Percentiles rank a stretch among this genome's conserved stretches.
These are phyloP conservation scores for Candida verbasci DNA, from an alignment of 805 yeast species.

Conservation along the genomic window DNA sequence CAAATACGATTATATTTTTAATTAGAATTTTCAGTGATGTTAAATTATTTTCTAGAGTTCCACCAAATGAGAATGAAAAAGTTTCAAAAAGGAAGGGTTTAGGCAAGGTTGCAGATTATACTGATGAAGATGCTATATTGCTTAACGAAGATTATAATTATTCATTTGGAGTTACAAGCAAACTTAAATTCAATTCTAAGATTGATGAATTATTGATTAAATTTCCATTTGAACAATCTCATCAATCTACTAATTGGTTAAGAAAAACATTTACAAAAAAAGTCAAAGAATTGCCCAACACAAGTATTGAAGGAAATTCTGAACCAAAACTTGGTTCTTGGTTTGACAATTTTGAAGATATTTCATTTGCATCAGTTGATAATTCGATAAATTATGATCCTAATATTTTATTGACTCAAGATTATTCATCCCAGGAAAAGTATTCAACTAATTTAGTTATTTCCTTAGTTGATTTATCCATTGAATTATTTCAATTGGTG, in stretches of 20 bases:
- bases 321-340: slow-evolving; percentile 16
- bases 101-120: slow-evolving; percentile 19
- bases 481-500: slow-evolving; percentile 66
- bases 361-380: slow-evolving; percentile 16
- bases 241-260: slow-evolving; percentile 2
- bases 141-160: slow-evolving; percentile 47
- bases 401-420: slow-evolving; percentile 17
- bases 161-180: slow-evolving; percentile 53
- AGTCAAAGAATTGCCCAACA: slow-evolving; percentile 10
- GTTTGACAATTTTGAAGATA: slow-evolving; percentile 28
- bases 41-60: slow-evolving; percentile 23
- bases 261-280: slow-evolving; percentile 8
- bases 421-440: slow-evolving; percentile 20
- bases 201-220: slow-evolving; percentile 36
- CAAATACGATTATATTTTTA: slow-evolving; percentile 37
- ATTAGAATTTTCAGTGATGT: slow-evolving; percentile 35
- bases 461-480: slow-evolving; percentile 65
- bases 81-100: slow-evolving; percentile 15
- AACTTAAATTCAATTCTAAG: slow-evolving; percentile 23
- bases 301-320: slow-evolving; percentile 21
- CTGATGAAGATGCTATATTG: slow-evolving; percentile 16
- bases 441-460: slow-evolving; percentile 26
- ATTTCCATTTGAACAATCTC: slow-evolving; percentile 9
- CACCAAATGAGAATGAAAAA: slow-evolving; percentile 10
- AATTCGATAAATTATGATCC: slow-evolving; percentile 34